Percentiles rank a stretch among this genome's conserved stretches.
Evolutionary conservation across 1,284 basidiomycete species (phyloP).

Genomic region (Apiotrichum domesticum): DNA sequence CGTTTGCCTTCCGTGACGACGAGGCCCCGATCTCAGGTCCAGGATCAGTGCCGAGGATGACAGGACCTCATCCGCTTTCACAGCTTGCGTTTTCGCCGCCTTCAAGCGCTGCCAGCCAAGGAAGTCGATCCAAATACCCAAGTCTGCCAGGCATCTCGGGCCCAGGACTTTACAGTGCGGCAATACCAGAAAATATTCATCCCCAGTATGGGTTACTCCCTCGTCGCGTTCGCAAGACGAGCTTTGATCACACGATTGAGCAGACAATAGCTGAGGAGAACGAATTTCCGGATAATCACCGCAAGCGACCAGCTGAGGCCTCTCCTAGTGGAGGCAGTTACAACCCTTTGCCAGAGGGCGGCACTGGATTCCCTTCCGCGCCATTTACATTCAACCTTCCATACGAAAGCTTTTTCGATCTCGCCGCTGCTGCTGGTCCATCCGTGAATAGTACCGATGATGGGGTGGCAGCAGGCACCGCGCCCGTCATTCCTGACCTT

Average conservation of each 20-base stretch:
- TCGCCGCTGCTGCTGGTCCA: conserved; percentile 27
- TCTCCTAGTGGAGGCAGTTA: conserved; percentile 34
- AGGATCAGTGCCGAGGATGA: background rate
- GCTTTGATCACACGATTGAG: conserved; percentile 79
- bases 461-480: conserved; percentile 10
- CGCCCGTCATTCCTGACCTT: conserved; percentile 11
- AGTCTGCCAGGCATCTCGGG: conserved; percentile 44
- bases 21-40: background rate
- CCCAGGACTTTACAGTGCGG: conserved; percentile 34
- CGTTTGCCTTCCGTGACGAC: conserved; percentile 9
- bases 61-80: background rate
- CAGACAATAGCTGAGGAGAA: conserved; percentile 16
- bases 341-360: conserved; percentile 29
- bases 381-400: conserved; percentile 65
- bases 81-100: conserved; percentile 6
- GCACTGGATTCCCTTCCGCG: conserved; percentile 58
- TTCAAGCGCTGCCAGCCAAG: conserved; percentile 4
- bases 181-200: conserved; percentile 45
- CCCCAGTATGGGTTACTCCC: conserved; percentile 57
- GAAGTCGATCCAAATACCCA: conserved; percentile 10
- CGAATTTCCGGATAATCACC: conserved; percentile 9
- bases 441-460: background rate
- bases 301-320: conserved; percentile 42
- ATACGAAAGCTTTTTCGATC: conserved; percentile 63
- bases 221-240: conserved; percentile 78